phyloP scores from a whole-genome alignment of 805 yeast genomes.

The Candida schatavii region DNA sequence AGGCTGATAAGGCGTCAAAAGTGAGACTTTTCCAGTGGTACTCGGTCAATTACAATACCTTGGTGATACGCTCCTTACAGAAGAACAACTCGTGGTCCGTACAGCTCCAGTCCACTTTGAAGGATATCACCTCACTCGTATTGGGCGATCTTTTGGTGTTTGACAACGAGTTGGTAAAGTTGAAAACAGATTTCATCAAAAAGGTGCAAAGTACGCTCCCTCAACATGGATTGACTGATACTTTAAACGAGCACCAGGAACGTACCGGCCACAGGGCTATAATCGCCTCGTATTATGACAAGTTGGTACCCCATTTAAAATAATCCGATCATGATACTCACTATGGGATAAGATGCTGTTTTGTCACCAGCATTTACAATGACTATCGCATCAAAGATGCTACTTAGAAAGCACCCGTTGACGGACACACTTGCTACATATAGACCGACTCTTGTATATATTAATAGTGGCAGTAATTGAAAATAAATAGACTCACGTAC shows the following conservation, averaged over 20 bases:
- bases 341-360: too few species aligned
- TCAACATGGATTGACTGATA: conserved; percentile 33
- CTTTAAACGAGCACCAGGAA: conserved; percentile 17
- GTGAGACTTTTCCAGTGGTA: conserved; percentile 57
- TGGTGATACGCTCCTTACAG: conserved; percentile 48
- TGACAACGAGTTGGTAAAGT: conserved; percentile 25
- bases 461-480: too few species aligned
- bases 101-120: conserved; percentile 44
- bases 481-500: neutral
- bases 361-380: too few species aligned
- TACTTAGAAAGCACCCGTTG: too few species aligned
- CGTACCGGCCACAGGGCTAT: conserved; percentile 19
- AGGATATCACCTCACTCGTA: conserved; percentile 40
- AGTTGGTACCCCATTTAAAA: conserved; percentile 4
- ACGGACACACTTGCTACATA: too few species aligned
- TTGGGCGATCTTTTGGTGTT: conserved; percentile 39
- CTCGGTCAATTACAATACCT: conserved; percentile 46
- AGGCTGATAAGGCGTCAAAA: conserved; percentile 26
- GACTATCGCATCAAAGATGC: too few species aligned
- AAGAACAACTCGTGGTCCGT: conserved; percentile 45
- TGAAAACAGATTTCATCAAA: conserved; percentile 26
- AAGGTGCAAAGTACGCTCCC: conserved; percentile 32
- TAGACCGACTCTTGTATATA: too few species aligned
- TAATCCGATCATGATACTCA: too few species aligned
- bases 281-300: conserved; percentile 14